A percentile compares a stretch with the other conserved stretches of the same genome.
These are phyloP conservation scores for Diaporthe citri DNA, from an alignment of 2,329 filamentous ascomycete species.

Conservation along the genomic window DNA sequence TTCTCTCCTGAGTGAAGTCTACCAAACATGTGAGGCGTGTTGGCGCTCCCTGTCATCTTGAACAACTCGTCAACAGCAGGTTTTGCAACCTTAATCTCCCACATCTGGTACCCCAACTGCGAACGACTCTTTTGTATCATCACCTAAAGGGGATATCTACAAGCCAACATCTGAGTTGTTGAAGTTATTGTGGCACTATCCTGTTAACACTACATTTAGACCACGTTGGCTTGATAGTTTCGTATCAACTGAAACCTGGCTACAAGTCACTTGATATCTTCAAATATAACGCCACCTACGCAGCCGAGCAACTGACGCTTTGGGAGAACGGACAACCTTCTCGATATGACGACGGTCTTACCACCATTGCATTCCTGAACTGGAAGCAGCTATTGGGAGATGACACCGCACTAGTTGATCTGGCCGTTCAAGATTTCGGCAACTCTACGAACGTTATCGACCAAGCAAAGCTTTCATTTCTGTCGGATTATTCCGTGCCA, in stretches of 20 bases:
- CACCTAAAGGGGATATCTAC: too few relatives aligned
- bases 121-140: neutral
- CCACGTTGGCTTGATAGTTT: constrained; percentile 42
- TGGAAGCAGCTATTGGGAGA: constrained; percentile 54
- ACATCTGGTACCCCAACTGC: too few relatives aligned
- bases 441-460: constrained; percentile 49
- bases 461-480: constrained; percentile 55
- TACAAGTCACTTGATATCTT: constrained; percentile 51
- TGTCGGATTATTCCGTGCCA: constrained; percentile 53
- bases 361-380: constrained; percentile 56
- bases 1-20: neutral
- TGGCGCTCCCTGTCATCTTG: too few relatives aligned
- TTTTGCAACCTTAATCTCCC: too few relatives aligned
- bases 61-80: neutral
- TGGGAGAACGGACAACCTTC: constrained; percentile 50
- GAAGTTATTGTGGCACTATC: constrained; percentile 44
- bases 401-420: constrained; percentile 45
- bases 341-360: constrained; percentile 55
- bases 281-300: constrained; percentile 48
- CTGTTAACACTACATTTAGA: constrained; percentile 63
- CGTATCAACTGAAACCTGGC: constrained; percentile 46
- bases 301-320: constrained; percentile 54
- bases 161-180: too few relatives aligned
- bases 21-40: neutral
- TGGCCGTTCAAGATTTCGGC: constrained; percentile 50